Conservation (phyloP, 768 basidiomycete genomes). For the Gymnopilus junonius region DNA sequence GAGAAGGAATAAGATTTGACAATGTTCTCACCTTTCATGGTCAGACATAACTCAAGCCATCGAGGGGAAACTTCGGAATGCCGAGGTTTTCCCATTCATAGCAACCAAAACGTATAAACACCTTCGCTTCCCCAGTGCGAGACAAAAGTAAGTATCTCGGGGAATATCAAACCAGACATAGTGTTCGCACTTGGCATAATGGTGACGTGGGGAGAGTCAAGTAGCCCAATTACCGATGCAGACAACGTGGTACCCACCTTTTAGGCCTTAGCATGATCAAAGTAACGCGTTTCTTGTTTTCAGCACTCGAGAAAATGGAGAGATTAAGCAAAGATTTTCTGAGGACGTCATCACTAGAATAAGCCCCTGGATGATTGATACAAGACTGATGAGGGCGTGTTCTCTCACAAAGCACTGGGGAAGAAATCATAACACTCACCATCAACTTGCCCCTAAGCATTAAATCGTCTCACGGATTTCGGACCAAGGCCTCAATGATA, state of each 20-base stretch:
- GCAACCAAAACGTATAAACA: conserved; percentile 17
- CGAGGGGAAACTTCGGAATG: conserved; percentile 34
- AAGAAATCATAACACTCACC: background rate
- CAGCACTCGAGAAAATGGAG: background rate
- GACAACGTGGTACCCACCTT: background rate
- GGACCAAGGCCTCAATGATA: background rate
- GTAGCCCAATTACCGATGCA: conserved; percentile 7
- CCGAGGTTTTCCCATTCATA: conserved; percentile 34
- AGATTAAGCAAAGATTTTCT: background rate
- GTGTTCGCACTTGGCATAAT: conserved; percentile 14
- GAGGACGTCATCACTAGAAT: background rate
- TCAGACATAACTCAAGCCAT: conserved; percentile 8
- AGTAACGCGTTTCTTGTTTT: background rate
- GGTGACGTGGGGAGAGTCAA: background rate
- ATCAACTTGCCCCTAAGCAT: background rate
- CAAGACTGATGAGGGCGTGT: background rate
- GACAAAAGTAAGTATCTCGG: conserved; percentile 30
- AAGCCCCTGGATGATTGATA: background rate
- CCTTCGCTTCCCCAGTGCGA: conserved; percentile 17
- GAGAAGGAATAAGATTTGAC: conserved; percentile 1
- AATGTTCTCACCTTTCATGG: conserved; percentile 12
- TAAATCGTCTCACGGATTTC: background rate
- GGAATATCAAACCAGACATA: conserved; percentile 13
- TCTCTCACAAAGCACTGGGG: background rate
- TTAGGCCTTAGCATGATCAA: conserved; percentile 1